Conservation (phyloP, 202 grass and related monocot genomes). For the Saccharum hybrid region DNA sequence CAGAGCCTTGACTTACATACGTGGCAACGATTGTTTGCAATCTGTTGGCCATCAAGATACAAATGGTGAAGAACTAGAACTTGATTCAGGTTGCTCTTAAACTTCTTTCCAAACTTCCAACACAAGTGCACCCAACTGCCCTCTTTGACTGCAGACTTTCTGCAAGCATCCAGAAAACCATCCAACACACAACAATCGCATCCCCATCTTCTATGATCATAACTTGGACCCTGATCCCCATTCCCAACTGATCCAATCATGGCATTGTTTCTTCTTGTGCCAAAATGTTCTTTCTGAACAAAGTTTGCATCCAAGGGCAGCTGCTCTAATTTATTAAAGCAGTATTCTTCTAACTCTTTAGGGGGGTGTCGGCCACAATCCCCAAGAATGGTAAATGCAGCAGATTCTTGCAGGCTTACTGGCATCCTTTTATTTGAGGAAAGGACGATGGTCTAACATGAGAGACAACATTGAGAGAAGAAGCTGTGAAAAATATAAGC, state of each 20-base stretch:
- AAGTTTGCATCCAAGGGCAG: conserved; percentile 5
- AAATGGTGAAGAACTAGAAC: conserved; percentile 65
- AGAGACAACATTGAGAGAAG: conserved; percentile 42
- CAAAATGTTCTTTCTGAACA: conserved; percentile 38
- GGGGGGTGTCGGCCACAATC: conserved; percentile 46
- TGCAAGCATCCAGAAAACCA: conserved; percentile 58
- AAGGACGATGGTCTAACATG: conserved; percentile 57
- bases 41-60: conserved; percentile 52
- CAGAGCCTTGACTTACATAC: conserved; percentile 83
- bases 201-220: conserved; percentile 38
- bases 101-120: conserved; percentile 49
- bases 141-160: conserved; percentile 56
- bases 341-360: conserved; percentile 39
- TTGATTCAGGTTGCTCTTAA: conserved; percentile 43
- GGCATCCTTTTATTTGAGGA: conserved; percentile 76
- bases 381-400: conserved; percentile 68
- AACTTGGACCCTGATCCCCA: conserved; percentile 23
- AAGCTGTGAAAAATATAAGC: conserved; percentile 19
- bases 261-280: conserved; percentile 36
- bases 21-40: conserved; percentile 69
- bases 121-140: conserved; percentile 63
- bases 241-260: conserved; percentile 34
- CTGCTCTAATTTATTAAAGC: conserved; percentile 40
- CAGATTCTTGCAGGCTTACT: conserved; percentile 54
- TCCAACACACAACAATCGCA: conserved; percentile 58